Conservation (phyloP, 805 yeast species). For the Ogataea thermomethanolica region DNA sequence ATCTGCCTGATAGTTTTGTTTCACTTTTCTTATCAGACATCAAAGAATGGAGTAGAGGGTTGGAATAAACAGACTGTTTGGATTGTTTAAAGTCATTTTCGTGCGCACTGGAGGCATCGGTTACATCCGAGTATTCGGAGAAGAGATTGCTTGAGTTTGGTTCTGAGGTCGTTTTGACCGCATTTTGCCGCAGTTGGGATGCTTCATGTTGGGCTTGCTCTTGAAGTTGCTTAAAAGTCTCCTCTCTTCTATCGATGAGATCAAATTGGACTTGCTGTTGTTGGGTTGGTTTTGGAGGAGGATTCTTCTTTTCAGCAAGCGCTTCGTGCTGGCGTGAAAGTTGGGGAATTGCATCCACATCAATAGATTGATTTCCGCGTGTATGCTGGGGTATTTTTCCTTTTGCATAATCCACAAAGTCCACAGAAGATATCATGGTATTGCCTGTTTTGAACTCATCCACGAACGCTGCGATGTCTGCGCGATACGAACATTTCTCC, state of each 20-base stretch:
- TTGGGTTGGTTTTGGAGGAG: conserved; percentile 31
- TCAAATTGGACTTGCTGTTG: conserved; percentile 27
- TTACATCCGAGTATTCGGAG: conserved; percentile 32
- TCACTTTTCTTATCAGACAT: conserved; percentile 20
- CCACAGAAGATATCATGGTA: conserved; percentile 54
- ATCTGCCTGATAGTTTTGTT: conserved; percentile 15
- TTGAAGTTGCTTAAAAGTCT: conserved; percentile 30
- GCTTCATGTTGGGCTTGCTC: conserved; percentile 27
- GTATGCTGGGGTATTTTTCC: conserved; percentile 16
- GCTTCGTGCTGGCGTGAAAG: conserved; percentile 15
- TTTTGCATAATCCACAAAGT: conserved; percentile 56
- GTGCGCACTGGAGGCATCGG: conserved; percentile 28
- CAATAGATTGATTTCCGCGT: conserved; percentile 9
- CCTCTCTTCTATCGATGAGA: conserved; percentile 27
- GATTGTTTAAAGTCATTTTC: conserved; percentile 10
- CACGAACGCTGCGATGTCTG: conserved; percentile 56
- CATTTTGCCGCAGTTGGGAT: conserved; percentile 7
- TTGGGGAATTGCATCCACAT: conserved; percentile 18
- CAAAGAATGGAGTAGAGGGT: conserved; percentile 21
- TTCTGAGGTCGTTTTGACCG: conserved; percentile 21
- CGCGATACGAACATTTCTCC: conserved; percentile 62
- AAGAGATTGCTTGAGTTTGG: conserved; percentile 28
- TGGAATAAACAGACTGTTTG: conserved; percentile 19
- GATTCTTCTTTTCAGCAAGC: conserved; percentile 17
- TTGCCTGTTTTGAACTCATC: conserved; percentile 61